Percentiles rank a stretch among this genome's conserved stretches.
Evolutionary conservation across 352 stramenopile species (phyloP).

Genomic region (Pythium dissotocum): DNA sequence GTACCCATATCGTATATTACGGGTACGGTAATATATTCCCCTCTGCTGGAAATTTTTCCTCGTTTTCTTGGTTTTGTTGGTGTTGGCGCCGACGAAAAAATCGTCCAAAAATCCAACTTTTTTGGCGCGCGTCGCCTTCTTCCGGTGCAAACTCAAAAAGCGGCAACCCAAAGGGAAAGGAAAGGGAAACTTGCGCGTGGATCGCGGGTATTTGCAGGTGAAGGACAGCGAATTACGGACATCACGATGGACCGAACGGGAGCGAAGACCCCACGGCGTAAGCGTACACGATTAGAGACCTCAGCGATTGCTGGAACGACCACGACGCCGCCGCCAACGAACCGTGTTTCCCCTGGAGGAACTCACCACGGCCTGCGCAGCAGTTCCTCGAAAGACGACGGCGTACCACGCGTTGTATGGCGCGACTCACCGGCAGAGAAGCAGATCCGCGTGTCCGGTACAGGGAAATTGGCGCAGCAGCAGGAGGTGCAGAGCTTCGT

Average conservation of each 20-base stretch:
- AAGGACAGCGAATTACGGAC: slow-evolving; percentile 1
- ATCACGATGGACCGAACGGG: slow-evolving; percentile 9
- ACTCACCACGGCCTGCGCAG: background rate
- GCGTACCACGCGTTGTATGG: slow-evolving; percentile 58
- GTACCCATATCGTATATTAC: slow-evolving; percentile 12
- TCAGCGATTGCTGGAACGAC: slow-evolving; percentile 26
- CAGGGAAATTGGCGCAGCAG: slow-evolving; percentile 61
- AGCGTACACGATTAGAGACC: slow-evolving; percentile 47
- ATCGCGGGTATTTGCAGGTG: slow-evolving; percentile 12
- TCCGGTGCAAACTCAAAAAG: slow-evolving; percentile 6
- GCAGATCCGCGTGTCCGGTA: slow-evolving; percentile 75
- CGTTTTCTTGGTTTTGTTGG: slow-evolving; percentile 3
- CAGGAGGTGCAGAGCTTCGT: slow-evolving; percentile 76
- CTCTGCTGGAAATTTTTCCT: background rate
- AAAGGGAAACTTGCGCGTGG: slow-evolving; percentile 16
- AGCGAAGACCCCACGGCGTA: slow-evolving; percentile 33
- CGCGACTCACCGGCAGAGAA: slow-evolving; percentile 80
- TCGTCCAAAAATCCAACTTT: slow-evolving; percentile 1
- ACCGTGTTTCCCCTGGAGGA: slow-evolving; percentile 2
- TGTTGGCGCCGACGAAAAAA: background rate
- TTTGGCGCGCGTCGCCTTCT: slow-evolving; percentile 15
- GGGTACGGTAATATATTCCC: background rate
- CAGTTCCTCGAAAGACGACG: slow-evolving; percentile 23
- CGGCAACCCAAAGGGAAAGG: background rate
- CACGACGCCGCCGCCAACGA: slow-evolving; percentile 12